Conservation (phyloP, 768 basidiomycete genomes). For the Lyophyllum decastes region DNA sequence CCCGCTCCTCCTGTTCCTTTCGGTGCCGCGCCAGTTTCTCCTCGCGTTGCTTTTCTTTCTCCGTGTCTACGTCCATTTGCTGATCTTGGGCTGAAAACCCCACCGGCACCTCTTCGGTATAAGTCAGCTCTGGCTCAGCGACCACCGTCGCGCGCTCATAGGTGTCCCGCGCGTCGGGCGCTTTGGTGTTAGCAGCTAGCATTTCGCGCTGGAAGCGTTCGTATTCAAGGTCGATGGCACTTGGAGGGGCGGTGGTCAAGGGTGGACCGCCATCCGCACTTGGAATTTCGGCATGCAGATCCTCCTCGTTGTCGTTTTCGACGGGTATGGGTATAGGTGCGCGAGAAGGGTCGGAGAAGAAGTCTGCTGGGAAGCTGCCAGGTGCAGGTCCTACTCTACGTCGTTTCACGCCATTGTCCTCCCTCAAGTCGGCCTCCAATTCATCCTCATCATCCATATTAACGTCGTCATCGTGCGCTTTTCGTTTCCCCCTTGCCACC, state of each 20-base stretch:
- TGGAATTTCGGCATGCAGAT: slow-evolving; percentile 27
- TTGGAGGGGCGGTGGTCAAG: slow-evolving; percentile 19
- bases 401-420: slow-evolving; percentile 18
- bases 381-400: slow-evolving; percentile 16
- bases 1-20: slow-evolving; percentile 72
- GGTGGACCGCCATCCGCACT: slow-evolving; percentile 10
- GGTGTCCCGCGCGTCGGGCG: slow-evolving; percentile 43
- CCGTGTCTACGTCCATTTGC: slow-evolving; percentile 24
- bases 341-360: slow-evolving; percentile 79
- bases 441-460: slow-evolving; percentile 10
- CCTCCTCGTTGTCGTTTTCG: slow-evolving; percentile 40
- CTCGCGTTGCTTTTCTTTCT: slow-evolving; percentile 31
- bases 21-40: slow-evolving; percentile 47
- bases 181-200: slow-evolving; percentile 32
- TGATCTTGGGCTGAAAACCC: slow-evolving; percentile 46
- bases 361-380: slow-evolving; percentile 59
- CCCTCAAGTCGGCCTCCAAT: slow-evolving; percentile 26
- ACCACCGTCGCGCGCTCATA: slow-evolving; percentile 72
- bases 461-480: slow-evolving; percentile 14
- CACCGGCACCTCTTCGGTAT: slow-evolving; percentile 35
- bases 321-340: slow-evolving; percentile 37
- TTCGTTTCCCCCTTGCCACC: slow-evolving; percentile 30
- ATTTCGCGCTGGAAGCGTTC: slow-evolving; percentile 70
- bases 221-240: slow-evolving; percentile 68
- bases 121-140: slow-evolving; percentile 63